Evolutionary conservation across 257 asterid species (phyloP).

Genomic region (Jaltomata sinuosa): DNA sequence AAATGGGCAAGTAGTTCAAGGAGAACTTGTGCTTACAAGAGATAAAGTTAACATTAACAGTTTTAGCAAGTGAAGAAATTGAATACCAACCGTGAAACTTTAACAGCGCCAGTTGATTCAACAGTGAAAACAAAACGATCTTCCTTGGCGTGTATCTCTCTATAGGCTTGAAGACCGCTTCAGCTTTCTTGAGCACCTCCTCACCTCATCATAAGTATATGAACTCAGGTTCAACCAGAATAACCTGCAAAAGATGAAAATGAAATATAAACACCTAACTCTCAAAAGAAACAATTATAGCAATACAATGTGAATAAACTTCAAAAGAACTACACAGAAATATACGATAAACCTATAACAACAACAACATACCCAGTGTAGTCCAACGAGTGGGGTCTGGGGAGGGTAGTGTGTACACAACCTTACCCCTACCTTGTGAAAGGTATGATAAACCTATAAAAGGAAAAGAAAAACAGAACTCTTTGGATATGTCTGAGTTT

Average conservation of each 20-base stretch:
- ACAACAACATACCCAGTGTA: no score
- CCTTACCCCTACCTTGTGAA: no score
- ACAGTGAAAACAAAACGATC: no score
- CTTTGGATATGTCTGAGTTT: background rate
- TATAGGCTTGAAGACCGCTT: conserved; percentile 59
- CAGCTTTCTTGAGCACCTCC: conserved; percentile 82
- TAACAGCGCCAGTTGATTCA: conserved; percentile 81
- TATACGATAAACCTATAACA: no score
- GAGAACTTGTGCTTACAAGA: no score
- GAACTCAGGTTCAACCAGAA: conserved; percentile 67
- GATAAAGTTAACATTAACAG: no score
- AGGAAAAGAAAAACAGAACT: background rate
- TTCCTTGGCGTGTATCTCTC: conserved; percentile 65
- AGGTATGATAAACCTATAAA: no score
- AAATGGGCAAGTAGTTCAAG: no score
- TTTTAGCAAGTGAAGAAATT: no score
- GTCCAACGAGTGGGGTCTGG: no score
- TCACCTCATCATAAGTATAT: conserved; percentile 74
- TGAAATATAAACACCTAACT: background rate
- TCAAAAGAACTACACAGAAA: background rate
- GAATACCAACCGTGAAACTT: conserved; percentile 64
- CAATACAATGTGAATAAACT: background rate
- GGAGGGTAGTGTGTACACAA: no score
- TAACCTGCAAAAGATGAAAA: conserved; percentile 30
- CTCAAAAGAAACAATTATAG: background rate